phyloP scores from a whole-genome alignment of 2,329 filamentous ascomycete species.

The Fusarium odoratissimum region DNA sequence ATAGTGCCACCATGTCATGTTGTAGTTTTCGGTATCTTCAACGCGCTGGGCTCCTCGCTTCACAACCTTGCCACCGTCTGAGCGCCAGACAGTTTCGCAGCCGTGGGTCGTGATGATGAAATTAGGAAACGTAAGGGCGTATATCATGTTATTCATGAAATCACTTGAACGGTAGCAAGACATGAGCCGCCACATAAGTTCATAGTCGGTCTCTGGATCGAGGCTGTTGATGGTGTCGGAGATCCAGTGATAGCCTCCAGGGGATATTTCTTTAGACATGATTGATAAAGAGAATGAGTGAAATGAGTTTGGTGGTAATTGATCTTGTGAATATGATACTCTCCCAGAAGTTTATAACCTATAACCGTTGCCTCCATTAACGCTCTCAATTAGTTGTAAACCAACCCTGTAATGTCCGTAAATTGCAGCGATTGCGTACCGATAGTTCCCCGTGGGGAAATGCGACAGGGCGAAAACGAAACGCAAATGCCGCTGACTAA shows the following conservation, averaged over 20 bases:
- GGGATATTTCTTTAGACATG: not conserved
- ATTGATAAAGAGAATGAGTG: not conserved
- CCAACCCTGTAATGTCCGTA: not conserved
- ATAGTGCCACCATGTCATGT: slow-evolving; percentile 12
- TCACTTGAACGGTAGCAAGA: not conserved
- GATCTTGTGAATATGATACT: not conserved
- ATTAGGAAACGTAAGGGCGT: not conserved
- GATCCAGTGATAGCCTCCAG: slow-evolving; percentile 4
- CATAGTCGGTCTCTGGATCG: slow-evolving; percentile 1
- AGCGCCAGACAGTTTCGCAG: not conserved
- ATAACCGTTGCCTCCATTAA: not conserved
- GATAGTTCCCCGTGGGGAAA: not conserved
- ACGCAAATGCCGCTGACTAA: not conserved
- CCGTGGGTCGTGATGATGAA: not conserved
- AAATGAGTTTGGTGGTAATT: not conserved
- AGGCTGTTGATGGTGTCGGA: not conserved
- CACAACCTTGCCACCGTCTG: slow-evolving; percentile 1
- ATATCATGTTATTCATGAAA: slow-evolving; percentile 8
- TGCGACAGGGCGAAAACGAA: not conserved
- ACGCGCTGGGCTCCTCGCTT: not conserved
- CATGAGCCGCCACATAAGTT: slow-evolving; percentile 10
- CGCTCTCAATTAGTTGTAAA: too few species aligned
- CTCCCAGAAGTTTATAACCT: too few species aligned
- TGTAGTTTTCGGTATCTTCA: slow-evolving; percentile 4
- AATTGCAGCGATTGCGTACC: not conserved